Conservation (phyloP, 371 early-diverging fungal species). For the Mucor ambiguus region DNA sequence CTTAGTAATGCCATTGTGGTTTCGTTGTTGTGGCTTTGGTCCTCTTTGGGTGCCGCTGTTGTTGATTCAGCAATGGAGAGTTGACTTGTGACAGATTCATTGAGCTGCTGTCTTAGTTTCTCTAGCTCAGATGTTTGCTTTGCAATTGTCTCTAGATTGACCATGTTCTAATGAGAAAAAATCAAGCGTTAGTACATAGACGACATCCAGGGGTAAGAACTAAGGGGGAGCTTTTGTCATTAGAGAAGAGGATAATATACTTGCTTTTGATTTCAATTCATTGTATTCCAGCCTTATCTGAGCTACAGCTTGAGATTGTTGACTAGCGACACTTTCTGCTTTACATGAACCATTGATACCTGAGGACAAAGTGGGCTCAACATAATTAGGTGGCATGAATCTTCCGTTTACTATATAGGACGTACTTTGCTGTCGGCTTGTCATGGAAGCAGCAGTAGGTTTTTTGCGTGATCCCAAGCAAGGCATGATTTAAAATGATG, state of each 20-base stretch:
- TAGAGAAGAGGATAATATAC: not conserved
- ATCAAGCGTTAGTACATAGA: not conserved
- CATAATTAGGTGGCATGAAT: conserved; percentile 3
- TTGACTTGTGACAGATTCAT: not conserved
- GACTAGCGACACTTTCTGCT: conserved; percentile 13
- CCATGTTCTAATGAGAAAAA: conserved; percentile 30
- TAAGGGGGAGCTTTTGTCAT: not conserved
- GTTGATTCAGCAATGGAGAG: not conserved
- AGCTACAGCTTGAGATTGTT: conserved; percentile 18
- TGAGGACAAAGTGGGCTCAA: conserved; percentile 2
- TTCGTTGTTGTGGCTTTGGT: not conserved
- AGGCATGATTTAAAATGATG: conserved; percentile 14
- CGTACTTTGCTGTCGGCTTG: conserved; percentile 6
- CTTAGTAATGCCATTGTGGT: conserved; percentile 2
- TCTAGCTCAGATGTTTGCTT: conserved; percentile 44
- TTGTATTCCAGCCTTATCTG: conserved; percentile 47
- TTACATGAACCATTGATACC: not conserved
- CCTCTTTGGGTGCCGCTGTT: not conserved
- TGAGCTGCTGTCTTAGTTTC: conserved; percentile 30
- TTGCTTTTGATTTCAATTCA: conserved; percentile 46
- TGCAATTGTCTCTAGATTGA: conserved; percentile 39
- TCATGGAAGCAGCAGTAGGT: conserved; percentile 1
- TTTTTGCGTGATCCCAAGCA: conserved; percentile 31
- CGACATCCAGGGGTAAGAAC: not conserved
- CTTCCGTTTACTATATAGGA: not conserved